Evolutionary conservation across 768 basidiomycete species (phyloP), one percentile per base, ranked within the genome.

Genomic region (Lactarius akahatsu): DNA sequence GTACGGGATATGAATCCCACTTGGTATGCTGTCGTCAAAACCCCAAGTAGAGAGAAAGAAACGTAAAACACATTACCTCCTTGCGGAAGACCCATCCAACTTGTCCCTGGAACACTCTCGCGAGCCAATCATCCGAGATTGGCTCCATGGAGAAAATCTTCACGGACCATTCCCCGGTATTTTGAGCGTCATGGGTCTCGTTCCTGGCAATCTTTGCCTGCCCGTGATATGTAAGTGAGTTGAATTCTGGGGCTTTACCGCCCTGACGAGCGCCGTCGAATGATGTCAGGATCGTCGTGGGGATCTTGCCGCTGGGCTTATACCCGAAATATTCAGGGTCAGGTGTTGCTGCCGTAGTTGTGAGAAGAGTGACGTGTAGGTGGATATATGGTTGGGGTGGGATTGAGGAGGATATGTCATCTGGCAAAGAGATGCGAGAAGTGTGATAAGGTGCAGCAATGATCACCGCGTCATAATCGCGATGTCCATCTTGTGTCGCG

Each of bases 341-440:
- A 9, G 89, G 79, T 11, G 75, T 76, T 4, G 86, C 77, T 2
- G 87, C 80, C 13, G 86, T 87, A 2, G 96, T 98, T n/a, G 88
- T 83, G 45, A 98, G 80, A 26, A 94, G 82, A 11, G 96, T 97
- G 59, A 96, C 94, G 73, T 96, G 92, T 2, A 98, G 85, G 69
- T 83, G 85, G 57, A 94, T 83, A 74, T 96, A 97, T 26, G 88
- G 86, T 69, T 91, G 89, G 43, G 79, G 72, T 2, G 89, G 87
- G 38, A 94, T 83, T 57, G 80, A 80, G 3, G 80, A 75, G 5
- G 82, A 73, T 36, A 89, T 74, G 20, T 82, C 72, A 6, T 74
- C 60, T 4, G 87, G 81, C 30, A 91, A 74, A 6, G 73, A 72
- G 68, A 92, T 89, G 16, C 77, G 78, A 2, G 90, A 82, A 32